These are phyloP conservation scores for Zygoascus bituminiphila DNA, from an alignment of 805 yeast species.

Conservation along the genomic window DNA sequence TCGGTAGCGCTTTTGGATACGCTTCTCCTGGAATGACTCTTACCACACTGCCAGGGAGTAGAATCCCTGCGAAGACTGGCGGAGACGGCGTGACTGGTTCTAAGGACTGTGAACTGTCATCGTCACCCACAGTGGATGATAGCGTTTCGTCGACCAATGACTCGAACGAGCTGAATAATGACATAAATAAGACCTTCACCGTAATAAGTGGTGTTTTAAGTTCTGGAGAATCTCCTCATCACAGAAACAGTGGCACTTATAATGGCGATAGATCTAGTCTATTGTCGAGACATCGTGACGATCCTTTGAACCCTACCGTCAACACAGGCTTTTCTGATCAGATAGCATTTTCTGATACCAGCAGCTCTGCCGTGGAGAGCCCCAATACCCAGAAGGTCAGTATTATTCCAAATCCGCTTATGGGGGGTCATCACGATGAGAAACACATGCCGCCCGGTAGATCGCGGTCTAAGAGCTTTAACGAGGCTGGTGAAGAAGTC, in stretches of 20 bases:
- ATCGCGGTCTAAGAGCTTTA: conserved; percentile 15
- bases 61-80: too few species aligned
- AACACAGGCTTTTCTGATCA: neutral
- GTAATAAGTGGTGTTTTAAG: neutral
- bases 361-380: neutral
- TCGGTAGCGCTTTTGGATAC: neutral
- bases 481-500: conserved; percentile 28
- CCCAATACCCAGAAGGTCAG: neutral
- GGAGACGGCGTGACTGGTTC: too few species aligned
- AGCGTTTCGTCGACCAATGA: too few species aligned
- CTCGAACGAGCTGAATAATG: too few species aligned
- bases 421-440: neutral
- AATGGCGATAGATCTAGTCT: neutral
- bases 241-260: neutral
- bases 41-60: neutral
- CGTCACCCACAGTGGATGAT: too few species aligned
- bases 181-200: neutral
- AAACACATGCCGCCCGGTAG: conserved; percentile 1
- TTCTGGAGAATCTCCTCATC: neutral
- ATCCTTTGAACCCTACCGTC: neutral
- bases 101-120: too few species aligned
- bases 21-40: neutral
- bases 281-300: neutral
- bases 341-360: neutral
- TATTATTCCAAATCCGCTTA: neutral